Evolutionary conservation across 352 stramenopile species (phyloP).

Genomic region (Globisporangium takayamanum): DNA sequence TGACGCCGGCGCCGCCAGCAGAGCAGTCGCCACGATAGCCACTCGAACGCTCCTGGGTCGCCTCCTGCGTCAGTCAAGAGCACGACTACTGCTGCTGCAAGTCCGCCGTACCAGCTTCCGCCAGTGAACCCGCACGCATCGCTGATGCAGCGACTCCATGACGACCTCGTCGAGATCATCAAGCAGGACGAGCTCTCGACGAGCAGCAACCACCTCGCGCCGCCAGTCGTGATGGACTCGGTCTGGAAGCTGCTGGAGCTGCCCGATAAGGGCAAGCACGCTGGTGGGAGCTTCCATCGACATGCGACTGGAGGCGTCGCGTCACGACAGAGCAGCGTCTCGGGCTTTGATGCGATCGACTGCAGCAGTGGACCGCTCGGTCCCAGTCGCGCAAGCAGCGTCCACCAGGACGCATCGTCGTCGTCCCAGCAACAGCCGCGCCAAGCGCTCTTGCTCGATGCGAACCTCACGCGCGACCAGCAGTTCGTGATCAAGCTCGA

Average conservation of each 20-base stretch:
- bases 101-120: not conserved
- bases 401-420: not conserved
- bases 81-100: not conserved
- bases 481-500: slow-evolving; percentile 61
- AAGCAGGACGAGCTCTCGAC: slow-evolving; percentile 29
- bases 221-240: slow-evolving; percentile 8
- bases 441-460: slow-evolving; percentile 6
- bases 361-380: not conserved
- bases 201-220: not conserved
- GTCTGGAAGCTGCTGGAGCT: slow-evolving; percentile 26
- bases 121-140: slow-evolving; percentile 6
- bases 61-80: not conserved
- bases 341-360: not conserved
- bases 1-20: slow-evolving; percentile 10
- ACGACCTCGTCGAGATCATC: slow-evolving; percentile 44
- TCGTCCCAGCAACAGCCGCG: not conserved
- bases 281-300: not conserved
- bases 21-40: slow-evolving; percentile 3
- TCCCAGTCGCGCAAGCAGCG: slow-evolving; percentile 2
- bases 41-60: not conserved
- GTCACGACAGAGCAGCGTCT: not conserved
- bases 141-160: slow-evolving; percentile 37
- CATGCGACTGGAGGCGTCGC: not conserved
- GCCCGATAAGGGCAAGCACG: slow-evolving; percentile 24
- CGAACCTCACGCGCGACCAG: slow-evolving; percentile 40